phyloP scores from a whole-genome alignment of 78 protist species.

The Pelomyxa schiedti region DNA sequence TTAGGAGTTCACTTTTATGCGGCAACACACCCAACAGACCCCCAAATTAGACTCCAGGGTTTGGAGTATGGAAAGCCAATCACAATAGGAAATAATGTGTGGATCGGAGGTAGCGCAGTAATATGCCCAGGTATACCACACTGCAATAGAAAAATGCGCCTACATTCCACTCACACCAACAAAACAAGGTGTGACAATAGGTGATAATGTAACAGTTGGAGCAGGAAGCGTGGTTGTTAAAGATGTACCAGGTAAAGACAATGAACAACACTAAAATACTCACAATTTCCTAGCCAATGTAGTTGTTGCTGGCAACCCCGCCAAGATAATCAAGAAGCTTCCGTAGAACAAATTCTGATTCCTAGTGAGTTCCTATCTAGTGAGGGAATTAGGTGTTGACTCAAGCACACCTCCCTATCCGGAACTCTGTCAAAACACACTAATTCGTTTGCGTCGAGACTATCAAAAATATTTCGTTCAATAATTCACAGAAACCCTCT shows the following conservation, averaged over 20 bases:
- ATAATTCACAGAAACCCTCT: too few relatives aligned
- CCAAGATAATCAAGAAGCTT: neutral
- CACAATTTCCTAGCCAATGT: slow-evolving; percentile 8
- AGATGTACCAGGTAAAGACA: slow-evolving; percentile 4
- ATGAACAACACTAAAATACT: too few relatives aligned
- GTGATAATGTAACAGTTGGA: neutral
- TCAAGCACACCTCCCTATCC: too few relatives aligned
- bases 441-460: too few relatives aligned
- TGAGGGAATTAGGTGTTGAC: too few relatives aligned
- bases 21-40: slow-evolving; percentile 24
- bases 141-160: neutral
- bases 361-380: too few relatives aligned
- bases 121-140: neutral
- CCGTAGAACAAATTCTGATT: too few relatives aligned
- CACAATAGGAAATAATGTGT: slow-evolving; percentile 8
- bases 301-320: neutral
- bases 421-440: too few relatives aligned
- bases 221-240: slow-evolving; percentile 23
- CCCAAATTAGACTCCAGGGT: neutral
- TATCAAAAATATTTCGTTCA: too few relatives aligned
- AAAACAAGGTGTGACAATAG: slow-evolving; percentile 13
- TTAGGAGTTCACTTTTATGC: slow-evolving; percentile 38
- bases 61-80: slow-evolving; percentile 14
- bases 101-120: slow-evolving; percentile 12
- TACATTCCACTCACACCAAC: neutral